Base-by-base conservation (phyloP, 2,329 filamentous ascomycete species). In the Sclerotinia nivalis region DNA sequence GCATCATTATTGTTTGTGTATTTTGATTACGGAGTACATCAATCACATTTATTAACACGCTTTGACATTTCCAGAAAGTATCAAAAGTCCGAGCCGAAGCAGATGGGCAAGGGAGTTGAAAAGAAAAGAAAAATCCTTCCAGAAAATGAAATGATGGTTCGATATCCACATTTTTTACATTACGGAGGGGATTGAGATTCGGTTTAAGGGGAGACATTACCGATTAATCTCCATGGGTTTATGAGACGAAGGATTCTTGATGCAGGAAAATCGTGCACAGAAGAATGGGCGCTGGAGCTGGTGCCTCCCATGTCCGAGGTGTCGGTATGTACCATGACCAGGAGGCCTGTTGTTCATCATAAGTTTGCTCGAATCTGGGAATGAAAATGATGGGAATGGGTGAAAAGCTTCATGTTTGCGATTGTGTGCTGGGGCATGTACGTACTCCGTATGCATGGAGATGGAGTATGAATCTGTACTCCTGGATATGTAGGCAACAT, bases 251-350 rank as follows among this genome's bases (percentile, higher is more conserved):
- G 61, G 61, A 52, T 64, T 50, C 45, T 13, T 12, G 31, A 40
- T 64, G 60, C 60, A 64, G 60, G 60, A 50, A 15, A 20, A 37
- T 49, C 12, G 45, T 50, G 13, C 60, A 47, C 13, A 28, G 22
- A 62, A n/a, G 28, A 62, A 50, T 50, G 28, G 22, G 45, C 37
- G 45, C 31, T 37, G 45, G 45, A 64, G 47, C 8, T 54, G 61
- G 34, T 28, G 49, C 22, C 61, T 69, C 54, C 72, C 72, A 73
- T 73, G 70, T 58, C 66, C 68, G 54, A 62, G 72, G 71, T 69
- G 56, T 70, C 64, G 72, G 69, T 72, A 72, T 66, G 49, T 65
- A 37, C 40, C 28, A 18, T 25, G 71, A 64, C 66, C 56, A 60
- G 55, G 66, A 66, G 69, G 54, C 55, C 69, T 54, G 69, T 25